These are phyloP conservation scores for Tuber calosporum DNA, from an alignment of 495 filamentous ascomycete genomes.

Conservation along the genomic window DNA sequence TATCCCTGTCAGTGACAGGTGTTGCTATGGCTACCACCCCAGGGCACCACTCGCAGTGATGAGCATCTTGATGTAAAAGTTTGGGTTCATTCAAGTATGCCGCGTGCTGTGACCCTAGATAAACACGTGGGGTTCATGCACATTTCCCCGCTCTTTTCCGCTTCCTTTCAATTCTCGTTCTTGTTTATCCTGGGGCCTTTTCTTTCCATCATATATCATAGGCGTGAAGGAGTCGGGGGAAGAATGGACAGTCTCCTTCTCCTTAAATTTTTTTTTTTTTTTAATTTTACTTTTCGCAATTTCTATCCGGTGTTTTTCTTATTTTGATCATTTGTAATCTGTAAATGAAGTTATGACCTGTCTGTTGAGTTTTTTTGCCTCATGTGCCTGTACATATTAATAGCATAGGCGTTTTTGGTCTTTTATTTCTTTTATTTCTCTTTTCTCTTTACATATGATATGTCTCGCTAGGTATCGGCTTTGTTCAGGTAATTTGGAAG, in stretches of 20 bases:
- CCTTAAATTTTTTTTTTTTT: background rate
- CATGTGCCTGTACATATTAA: background rate
- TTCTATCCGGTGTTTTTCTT: background rate
- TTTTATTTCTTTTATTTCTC: background rate
- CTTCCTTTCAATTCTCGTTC: background rate
- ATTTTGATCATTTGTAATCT: background rate
- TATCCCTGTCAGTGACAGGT: background rate
- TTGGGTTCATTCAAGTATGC: background rate
- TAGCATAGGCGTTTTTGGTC: constrained; percentile 1
- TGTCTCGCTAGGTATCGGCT: background rate
- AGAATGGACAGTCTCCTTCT: background rate
- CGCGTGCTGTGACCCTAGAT: background rate
- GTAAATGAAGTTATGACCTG: constrained; percentile 3
- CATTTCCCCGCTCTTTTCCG: background rate
- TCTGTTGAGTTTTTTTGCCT: background rate
- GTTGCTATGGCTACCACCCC: background rate
- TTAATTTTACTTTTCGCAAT: background rate
- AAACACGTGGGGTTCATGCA: background rate
- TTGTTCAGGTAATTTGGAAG: background rate
- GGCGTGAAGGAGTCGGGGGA: constrained; percentile 1
- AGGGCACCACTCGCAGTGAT: background rate
- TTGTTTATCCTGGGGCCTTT: background rate
- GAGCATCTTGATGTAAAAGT: background rate
- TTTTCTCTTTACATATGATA: background rate
- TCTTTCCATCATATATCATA: background rate